Conservation (phyloP, 2,329 filamentous ascomycete species). For the Arthroderma sp. region DNA sequence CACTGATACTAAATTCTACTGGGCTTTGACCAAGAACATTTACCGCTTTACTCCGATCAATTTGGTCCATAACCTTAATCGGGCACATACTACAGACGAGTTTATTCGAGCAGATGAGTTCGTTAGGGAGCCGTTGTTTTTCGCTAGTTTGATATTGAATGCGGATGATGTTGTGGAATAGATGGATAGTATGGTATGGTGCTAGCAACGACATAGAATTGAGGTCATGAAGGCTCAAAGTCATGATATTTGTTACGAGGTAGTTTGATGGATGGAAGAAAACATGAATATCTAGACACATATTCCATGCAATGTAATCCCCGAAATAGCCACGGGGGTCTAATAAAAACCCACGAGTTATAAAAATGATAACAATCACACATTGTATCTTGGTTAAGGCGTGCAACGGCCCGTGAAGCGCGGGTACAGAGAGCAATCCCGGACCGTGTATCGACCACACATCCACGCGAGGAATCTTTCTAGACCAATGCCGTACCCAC, state of each 20-base stretch:
- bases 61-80: conserved; percentile 18
- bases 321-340: not conserved
- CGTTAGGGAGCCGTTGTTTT: conserved; percentile 18
- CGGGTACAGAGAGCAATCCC: conserved; percentile 43
- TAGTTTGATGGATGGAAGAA: too few relatives aligned
- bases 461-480: conserved; percentile 65
- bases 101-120: conserved; percentile 17
- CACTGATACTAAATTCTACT: conserved; percentile 39
- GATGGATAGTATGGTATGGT: too few relatives aligned
- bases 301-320: too few relatives aligned
- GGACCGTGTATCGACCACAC: conserved; percentile 52
- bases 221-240: too few relatives aligned
- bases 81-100: conserved; percentile 27
- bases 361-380: not conserved
- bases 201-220: too few relatives aligned
- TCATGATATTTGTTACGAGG: too few relatives aligned
- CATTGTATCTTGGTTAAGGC: conserved; percentile 20
- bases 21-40: conserved; percentile 35
- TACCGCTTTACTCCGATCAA: conserved; percentile 22
- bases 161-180: conserved; percentile 15
- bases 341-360: not conserved
- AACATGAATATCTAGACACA: too few relatives aligned
- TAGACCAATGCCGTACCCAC: conserved; percentile 82
- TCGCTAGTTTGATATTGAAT: conserved; percentile 17
- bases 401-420: conserved; percentile 39